Evolutionary conservation across 2,329 filamentous ascomycete genomes (phyloP).

Genomic region (Exophiala oligosperma): DNA sequence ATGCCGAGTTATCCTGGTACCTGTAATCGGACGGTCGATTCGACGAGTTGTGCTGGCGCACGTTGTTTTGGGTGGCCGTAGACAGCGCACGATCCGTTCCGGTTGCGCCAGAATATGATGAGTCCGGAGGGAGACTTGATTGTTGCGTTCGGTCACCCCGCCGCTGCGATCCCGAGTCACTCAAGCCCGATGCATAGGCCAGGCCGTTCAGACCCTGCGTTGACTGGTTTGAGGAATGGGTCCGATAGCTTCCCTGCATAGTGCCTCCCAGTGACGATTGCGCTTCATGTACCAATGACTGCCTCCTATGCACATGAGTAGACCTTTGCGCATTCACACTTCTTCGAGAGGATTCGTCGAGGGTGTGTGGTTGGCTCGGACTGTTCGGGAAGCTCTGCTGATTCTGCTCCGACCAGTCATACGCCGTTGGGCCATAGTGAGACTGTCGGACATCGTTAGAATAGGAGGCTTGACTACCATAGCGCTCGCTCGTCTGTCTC

Average conservation of each 20-base stretch:
- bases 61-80: slow-evolving; percentile 7
- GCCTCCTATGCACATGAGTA: slow-evolving; percentile 12
- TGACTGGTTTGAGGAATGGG: slow-evolving; percentile 4
- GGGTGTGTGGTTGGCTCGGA: slow-evolving; percentile 7
- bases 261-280: slow-evolving; percentile 5
- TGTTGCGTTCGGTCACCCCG: slow-evolving; percentile 8
- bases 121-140: neutral
- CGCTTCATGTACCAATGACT: neutral
- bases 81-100: slow-evolving; percentile 13
- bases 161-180: slow-evolving; percentile 17
- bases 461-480: slow-evolving; percentile 14
- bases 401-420: slow-evolving; percentile 19
- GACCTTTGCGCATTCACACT: neutral
- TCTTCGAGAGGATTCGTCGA: slow-evolving; percentile 12
- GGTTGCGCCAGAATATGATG: neutral
- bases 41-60: slow-evolving; percentile 1
- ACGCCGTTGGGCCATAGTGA: slow-evolving; percentile 19
- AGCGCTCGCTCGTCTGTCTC: slow-evolving; percentile 6
- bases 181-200: slow-evolving; percentile 29
- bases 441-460: slow-evolving; percentile 9
- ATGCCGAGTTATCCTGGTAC: slow-evolving; percentile 10
- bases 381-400: slow-evolving; percentile 17
- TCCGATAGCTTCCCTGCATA: slow-evolving; percentile 7
- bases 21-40: slow-evolving; percentile 3
- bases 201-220: slow-evolving; percentile 27